Evolutionary conservation across 345 rosid genomes (phyloP).

Genomic region (Arabis alpina): DNA sequence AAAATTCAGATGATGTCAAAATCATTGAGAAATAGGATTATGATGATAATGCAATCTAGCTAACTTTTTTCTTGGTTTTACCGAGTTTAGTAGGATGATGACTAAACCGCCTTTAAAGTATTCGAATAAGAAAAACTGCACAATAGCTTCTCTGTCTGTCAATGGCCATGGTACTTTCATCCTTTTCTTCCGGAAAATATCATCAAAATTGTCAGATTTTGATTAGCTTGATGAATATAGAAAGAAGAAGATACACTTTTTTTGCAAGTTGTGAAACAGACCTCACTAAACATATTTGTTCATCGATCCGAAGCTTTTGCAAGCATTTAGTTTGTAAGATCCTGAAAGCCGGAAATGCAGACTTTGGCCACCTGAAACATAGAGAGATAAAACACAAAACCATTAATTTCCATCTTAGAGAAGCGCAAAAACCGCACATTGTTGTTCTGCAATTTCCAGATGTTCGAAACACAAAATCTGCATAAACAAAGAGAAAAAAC

Average conservation of each 20-base stretch:
- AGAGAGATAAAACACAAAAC: background rate
- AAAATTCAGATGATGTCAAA: constrained; percentile 13
- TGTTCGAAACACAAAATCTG: background rate
- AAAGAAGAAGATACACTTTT: background rate
- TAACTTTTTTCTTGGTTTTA: constrained; percentile 35
- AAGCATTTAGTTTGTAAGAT: constrained; percentile 56
- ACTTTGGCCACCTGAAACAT: constrained; percentile 88
- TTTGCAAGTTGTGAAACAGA: constrained; percentile 38
- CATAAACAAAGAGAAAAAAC: background rate
- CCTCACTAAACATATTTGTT: constrained; percentile 84
- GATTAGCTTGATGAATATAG: constrained; percentile 41
- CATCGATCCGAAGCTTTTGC: constrained; percentile 63
- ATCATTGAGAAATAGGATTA: constrained; percentile 11
- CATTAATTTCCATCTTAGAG: background rate
- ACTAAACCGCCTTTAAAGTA: constrained; percentile 71
- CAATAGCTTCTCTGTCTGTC: constrained; percentile 75
- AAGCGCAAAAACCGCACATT: background rate
- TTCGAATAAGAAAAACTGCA: constrained; percentile 74
- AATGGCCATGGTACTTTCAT: constrained; percentile 94
- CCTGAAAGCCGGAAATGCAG: constrained; percentile 67
- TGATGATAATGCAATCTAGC: background rate
- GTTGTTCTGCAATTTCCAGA: too few species aligned
- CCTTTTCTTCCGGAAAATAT: constrained; percentile 72
- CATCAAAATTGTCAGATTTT: constrained; percentile 16
- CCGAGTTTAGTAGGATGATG: constrained; percentile 70